Conservation (phyloP, 2,329 filamentous ascomycete genomes). For the Microascus cirrosus region DNA sequence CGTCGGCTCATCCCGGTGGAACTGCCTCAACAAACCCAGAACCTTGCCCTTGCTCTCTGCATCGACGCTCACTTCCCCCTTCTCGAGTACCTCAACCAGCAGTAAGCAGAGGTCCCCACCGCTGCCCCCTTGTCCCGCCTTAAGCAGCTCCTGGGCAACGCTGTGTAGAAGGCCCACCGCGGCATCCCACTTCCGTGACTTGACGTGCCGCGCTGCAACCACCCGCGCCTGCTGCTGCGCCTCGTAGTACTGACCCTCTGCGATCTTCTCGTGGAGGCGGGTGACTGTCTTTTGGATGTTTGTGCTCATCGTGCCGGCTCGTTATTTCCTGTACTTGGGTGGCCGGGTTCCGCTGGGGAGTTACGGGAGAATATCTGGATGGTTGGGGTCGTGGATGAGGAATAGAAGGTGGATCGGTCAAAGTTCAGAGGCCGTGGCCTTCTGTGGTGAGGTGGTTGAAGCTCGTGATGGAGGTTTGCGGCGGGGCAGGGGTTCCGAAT, state of each 20-base stretch:
- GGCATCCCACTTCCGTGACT: slow-evolving; percentile 70
- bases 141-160: slow-evolving; percentile 75
- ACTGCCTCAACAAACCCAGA: slow-evolving; percentile 68
- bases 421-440: not conserved
- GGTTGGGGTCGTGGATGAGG: not conserved
- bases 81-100: slow-evolving; percentile 82
- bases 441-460: not conserved
- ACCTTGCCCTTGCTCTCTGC: slow-evolving; percentile 63
- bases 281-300: slow-evolving; percentile 47
- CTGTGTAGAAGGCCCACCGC: slow-evolving; percentile 79
- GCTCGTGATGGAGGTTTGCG: not conserved
- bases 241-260: slow-evolving; percentile 91
- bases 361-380: too few species aligned
- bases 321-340: not conserved
- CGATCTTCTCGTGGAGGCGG: slow-evolving; percentile 73
- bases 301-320: slow-evolving; percentile 16
- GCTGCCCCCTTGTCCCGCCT: slow-evolving; percentile 86
- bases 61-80: slow-evolving; percentile 71
- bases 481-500: not conserved
- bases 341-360: not conserved
- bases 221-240: slow-evolving; percentile 97
- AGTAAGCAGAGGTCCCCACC: slow-evolving; percentile 84
- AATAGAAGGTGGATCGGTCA: not conserved
- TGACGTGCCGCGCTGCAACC: slow-evolving; percentile 87
- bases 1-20: slow-evolving; percentile 74